phyloP scores from a whole-genome alignment of 441 rosid genomes.

The Populus trichocarpa region DNA sequence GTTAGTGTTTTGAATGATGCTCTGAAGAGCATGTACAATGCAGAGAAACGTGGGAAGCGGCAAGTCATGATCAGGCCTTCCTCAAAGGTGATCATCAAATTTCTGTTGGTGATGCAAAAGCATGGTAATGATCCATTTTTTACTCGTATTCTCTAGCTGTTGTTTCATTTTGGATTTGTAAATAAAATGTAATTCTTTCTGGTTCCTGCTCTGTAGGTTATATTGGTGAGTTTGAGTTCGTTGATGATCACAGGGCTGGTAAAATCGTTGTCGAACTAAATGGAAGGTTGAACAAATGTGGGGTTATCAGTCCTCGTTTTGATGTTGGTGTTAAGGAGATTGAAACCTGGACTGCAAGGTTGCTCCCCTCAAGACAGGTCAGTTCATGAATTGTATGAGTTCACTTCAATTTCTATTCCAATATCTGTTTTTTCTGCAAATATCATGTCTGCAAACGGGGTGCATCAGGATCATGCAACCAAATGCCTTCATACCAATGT shows the following conservation, averaged over 20 bases:
- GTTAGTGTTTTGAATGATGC: conserved; percentile 73
- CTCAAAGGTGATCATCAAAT: conserved; percentile 62
- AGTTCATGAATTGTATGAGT: not conserved
- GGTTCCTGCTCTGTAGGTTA: conserved; percentile 33
- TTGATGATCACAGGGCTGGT: conserved; percentile 68
- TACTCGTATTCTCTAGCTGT: not conserved
- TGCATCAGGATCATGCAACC: not conserved
- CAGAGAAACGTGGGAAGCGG: conserved; percentile 61
- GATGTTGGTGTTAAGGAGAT: conserved; percentile 60
- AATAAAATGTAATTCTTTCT: not conserved
- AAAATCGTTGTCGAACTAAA: conserved; percentile 67
- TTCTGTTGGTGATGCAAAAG: conserved; percentile 66
- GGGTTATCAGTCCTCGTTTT: conserved; percentile 64
- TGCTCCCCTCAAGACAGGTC: conserved; percentile 68
- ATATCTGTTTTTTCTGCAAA: not conserved
- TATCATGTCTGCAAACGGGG: not conserved
- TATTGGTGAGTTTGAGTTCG: conserved; percentile 68
- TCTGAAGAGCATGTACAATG: conserved; percentile 69
- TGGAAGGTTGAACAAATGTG: conserved; percentile 64
- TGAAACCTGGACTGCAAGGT: conserved; percentile 61
- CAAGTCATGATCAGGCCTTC: conserved; percentile 73
- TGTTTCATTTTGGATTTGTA: no score
- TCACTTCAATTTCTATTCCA: not conserved
- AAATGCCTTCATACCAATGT: not conserved
- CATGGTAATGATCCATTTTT: conserved; percentile 38